Conservation (phyloP, 306 rosid genomes). For the Alnus glutinosa region DNA sequence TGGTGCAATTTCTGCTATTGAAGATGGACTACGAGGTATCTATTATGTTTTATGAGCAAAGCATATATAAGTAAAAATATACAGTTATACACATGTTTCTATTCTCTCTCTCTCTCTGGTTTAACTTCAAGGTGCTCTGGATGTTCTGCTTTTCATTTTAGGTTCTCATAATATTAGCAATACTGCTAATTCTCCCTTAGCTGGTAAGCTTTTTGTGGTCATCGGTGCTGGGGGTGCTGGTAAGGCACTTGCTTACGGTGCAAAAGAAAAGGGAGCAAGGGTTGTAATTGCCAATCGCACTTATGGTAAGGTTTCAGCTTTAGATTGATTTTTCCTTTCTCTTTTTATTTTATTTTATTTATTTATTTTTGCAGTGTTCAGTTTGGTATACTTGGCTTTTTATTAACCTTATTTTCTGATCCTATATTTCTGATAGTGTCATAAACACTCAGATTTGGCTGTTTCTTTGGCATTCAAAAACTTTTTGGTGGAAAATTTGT, state of each 20-base stretch:
- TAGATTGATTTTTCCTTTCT: background rate
- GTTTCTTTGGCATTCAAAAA: background rate
- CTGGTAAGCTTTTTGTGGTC: constrained; percentile 83
- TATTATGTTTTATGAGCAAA: constrained; percentile 22
- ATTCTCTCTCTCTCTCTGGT: background rate
- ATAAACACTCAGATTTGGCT: background rate
- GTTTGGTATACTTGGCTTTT: constrained; percentile 7
- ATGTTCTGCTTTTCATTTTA: constrained; percentile 16
- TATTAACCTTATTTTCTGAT: constrained; percentile 15
- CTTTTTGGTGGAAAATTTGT: background rate
- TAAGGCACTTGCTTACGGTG: constrained; percentile 96
- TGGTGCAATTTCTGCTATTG: constrained; percentile 89
- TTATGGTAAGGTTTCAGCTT: constrained; percentile 54
- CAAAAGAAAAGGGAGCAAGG: constrained; percentile 86
- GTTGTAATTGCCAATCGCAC: constrained; percentile 94
- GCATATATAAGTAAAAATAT: background rate
- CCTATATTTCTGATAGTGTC: background rate
- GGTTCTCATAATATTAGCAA: constrained; percentile 29
- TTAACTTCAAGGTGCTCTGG: background rate
- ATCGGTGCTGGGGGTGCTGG: constrained; percentile 99
- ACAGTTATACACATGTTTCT: background rate
- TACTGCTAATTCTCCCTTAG: constrained; percentile 61
- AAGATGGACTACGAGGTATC: constrained; percentile 78
- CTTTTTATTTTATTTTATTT: too few relatives aligned
- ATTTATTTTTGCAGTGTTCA: background rate